phyloP scores from a whole-genome alignment of 148 eudicot genomes.

The Rhododendron mucronatum region DNA sequence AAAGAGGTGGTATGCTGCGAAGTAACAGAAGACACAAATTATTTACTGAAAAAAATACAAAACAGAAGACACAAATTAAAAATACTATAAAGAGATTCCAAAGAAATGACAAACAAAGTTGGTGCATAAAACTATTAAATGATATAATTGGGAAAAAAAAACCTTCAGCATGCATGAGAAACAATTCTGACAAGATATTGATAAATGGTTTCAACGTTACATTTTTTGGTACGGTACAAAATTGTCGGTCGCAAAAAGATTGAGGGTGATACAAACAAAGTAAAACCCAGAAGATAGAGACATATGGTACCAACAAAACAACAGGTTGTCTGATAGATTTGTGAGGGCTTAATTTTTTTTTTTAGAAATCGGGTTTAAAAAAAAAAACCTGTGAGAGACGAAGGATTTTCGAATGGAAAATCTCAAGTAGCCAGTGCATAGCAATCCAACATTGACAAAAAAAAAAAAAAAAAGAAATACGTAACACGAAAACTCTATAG shows the following conservation, averaged over 20 bases:
- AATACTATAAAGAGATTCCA: neutral
- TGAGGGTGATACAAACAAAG: neutral
- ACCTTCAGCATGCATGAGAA: neutral
- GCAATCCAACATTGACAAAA: neutral
- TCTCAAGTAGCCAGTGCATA: neutral
- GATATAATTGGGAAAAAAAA: neutral
- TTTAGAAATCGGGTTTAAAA: neutral
- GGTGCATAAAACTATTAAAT: neutral
- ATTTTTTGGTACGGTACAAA: neutral
- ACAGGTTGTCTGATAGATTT: neutral
- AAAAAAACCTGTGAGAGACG: neutral
- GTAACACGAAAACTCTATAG: neutral
- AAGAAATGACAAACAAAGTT: neutral
- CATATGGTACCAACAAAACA: neutral
- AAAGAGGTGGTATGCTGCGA: constrained; percentile 93
- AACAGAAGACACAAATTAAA: neutral
- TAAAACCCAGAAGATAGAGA: neutral
- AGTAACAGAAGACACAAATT: constrained; percentile 9
- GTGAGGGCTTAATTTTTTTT: neutral
- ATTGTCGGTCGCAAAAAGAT: neutral
- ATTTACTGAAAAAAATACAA: neutral
- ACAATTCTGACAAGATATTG: neutral
- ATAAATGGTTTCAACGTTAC: neutral
- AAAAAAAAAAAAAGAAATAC: neutral
- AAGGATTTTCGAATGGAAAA: neutral